Conservation (phyloP, 805 yeast species). For the Suhomyces canberraensis region DNA sequence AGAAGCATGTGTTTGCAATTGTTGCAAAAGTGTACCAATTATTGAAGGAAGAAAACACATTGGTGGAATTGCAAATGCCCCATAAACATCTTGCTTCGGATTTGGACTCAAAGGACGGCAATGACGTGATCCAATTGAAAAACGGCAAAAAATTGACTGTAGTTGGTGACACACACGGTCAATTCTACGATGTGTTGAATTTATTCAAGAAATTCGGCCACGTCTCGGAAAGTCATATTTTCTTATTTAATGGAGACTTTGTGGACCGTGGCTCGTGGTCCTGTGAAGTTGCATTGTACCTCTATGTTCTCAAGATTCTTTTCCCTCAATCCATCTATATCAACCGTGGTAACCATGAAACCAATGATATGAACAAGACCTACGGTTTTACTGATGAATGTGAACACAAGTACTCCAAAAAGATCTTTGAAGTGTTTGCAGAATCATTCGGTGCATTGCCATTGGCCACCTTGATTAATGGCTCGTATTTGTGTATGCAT, state of each 20-base stretch:
- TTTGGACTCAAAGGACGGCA: not conserved
- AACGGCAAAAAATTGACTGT: constrained; percentile 61
- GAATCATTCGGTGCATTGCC: constrained; percentile 87
- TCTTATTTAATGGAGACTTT: constrained; percentile 93
- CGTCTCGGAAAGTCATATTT: constrained; percentile 64
- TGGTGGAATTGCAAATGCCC: constrained; percentile 63
- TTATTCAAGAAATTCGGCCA: constrained; percentile 72
- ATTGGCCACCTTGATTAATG: constrained; percentile 75
- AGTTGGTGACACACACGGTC: constrained; percentile 98
- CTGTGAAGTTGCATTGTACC: constrained; percentile 84
- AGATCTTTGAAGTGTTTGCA: constrained; percentile 75
- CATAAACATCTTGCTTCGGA: constrained; percentile 24
- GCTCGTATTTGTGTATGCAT: constrained; percentile 83
- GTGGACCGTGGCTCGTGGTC: constrained; percentile 99
- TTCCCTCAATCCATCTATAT: constrained; percentile 69
- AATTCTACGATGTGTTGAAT: constrained; percentile 83
- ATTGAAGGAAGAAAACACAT: constrained; percentile 62
- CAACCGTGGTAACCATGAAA: constrained; percentile 96
- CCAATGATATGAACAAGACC: constrained; percentile 92
- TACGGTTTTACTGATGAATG: constrained; percentile 97
- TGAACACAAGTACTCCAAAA: constrained; percentile 80
- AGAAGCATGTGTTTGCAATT: constrained; percentile 78
- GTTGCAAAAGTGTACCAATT: constrained; percentile 66
- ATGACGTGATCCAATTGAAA: constrained; percentile 23
- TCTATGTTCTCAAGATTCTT: constrained; percentile 72